phyloP scores from a whole-genome alignment of 352 stramenopile genomes.

The Saprolegnia diclina region DNA sequence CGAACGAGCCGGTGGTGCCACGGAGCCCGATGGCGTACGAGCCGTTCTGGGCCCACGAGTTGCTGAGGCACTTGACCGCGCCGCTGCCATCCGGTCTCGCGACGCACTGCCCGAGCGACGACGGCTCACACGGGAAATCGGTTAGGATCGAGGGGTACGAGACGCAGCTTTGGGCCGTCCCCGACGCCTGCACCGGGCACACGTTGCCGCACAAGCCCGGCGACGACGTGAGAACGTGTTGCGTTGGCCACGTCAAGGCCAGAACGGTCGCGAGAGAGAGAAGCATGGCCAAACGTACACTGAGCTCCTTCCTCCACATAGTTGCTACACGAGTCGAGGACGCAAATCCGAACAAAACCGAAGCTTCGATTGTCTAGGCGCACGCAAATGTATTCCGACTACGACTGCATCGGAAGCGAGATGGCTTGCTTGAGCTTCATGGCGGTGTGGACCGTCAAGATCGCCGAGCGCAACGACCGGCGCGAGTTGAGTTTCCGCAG shows the following conservation, averaged over 20 bases:
- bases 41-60: neutral
- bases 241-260: neutral
- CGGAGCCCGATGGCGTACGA: neutral
- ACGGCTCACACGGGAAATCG: neutral
- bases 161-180: neutral
- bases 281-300: too few species aligned
- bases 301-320: too few species aligned
- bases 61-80: slow-evolving; percentile 10
- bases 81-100: neutral
- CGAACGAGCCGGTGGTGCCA: neutral
- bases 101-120: neutral
- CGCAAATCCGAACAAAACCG: too few species aligned
- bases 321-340: too few species aligned
- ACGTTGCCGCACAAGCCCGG: neutral
- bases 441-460: slow-evolving; percentile 83
- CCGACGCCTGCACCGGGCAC: neutral
- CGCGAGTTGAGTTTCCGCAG: slow-evolving; percentile 91
- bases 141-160: neutral
- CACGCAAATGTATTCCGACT: neutral
- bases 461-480: slow-evolving; percentile 88
- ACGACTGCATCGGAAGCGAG: neutral
- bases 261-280: neutral
- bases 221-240: slow-evolving; percentile 1
- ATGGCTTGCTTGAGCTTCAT: slow-evolving; percentile 42
- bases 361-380: too few species aligned